Percentiles rank a stretch among this genome's conserved stretches.
Evolutionary conservation across 352 stramenopile genomes (phyloP).

Genomic region (Plasmopara viticola): DNA sequence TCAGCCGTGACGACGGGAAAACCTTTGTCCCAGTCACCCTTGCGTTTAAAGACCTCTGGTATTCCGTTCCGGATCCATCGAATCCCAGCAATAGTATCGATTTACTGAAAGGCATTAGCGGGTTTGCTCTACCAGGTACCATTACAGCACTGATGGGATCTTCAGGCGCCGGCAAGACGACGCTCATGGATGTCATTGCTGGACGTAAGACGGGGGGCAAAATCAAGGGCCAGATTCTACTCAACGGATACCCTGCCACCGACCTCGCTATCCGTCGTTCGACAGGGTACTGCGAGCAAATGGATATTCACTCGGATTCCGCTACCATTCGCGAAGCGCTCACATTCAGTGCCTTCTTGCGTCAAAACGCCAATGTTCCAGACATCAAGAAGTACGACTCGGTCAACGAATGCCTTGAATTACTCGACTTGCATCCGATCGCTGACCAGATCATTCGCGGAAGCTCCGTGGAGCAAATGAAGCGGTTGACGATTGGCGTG

Average conservation of each 20-base stretch:
- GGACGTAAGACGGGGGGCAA: slow-evolving; percentile 3
- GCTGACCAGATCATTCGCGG: slow-evolving; percentile 1
- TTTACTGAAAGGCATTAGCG: slow-evolving; percentile 6
- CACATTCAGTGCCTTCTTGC: slow-evolving; percentile 26
- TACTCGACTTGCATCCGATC: not conserved
- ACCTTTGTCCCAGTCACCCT: slow-evolving; percentile 1
- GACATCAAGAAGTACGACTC: slow-evolving; percentile 11
- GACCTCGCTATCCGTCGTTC: slow-evolving; percentile 39
- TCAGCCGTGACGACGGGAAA: slow-evolving; percentile 1
- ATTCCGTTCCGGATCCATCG: slow-evolving; percentile 1
- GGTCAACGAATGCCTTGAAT: not conserved
- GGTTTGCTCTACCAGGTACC: slow-evolving; percentile 3
- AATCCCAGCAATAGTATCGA: slow-evolving; percentile 5
- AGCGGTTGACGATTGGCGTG: not conserved
- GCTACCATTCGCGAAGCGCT: slow-evolving; percentile 73
- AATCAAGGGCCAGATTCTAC: slow-evolving; percentile 3
- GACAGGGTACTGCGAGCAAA: slow-evolving; percentile 66
- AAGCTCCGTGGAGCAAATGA: slow-evolving; percentile 1
- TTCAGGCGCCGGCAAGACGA: slow-evolving; percentile 5
- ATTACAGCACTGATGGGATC: slow-evolving; percentile 8
- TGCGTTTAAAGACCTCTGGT: slow-evolving; percentile 4
- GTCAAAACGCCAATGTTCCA: slow-evolving; percentile 27
- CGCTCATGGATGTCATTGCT: slow-evolving; percentile 6
- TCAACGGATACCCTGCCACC: slow-evolving; percentile 31
- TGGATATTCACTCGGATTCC: slow-evolving; percentile 82